Conservation (phyloP, 78 protist genomes). For the Isochrysis galbana region DNA sequence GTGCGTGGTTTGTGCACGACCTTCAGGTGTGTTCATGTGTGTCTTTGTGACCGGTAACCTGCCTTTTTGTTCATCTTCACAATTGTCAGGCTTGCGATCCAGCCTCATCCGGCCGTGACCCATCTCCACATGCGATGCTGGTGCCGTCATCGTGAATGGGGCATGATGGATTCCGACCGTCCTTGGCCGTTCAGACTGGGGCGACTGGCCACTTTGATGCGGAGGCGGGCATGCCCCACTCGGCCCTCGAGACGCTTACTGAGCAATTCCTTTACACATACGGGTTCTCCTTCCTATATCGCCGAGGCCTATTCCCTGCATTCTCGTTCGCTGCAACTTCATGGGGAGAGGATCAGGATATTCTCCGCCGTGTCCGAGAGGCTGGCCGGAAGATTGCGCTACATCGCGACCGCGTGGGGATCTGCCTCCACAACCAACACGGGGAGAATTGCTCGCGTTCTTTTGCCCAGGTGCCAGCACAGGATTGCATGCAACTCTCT, state of each 20-base stretch:
- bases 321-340: background rate
- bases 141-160: too few species aligned
- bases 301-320: background rate
- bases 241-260: background rate
- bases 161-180: too few species aligned
- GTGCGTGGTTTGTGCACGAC: background rate
- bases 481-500: too few species aligned
- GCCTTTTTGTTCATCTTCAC: too few species aligned
- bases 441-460: slow-evolving; percentile 17
- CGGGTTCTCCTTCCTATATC: background rate
- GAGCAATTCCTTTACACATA: background rate
- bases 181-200: too few species aligned
- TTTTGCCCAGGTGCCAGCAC: too few species aligned
- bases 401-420: background rate
- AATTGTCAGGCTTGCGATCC: too few species aligned
- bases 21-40: too few species aligned
- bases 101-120: too few species aligned
- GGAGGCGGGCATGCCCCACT: background rate
- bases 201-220: background rate
- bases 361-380: background rate
- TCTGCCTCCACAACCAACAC: slow-evolving; percentile 15
- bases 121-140: too few species aligned
- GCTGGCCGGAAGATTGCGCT: background rate
- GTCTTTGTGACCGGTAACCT: too few species aligned
- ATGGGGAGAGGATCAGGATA: slow-evolving; percentile 3